phyloP scores from a whole-genome alignment of 176 grass and related monocot species.

The Oryza brachyantha region DNA sequence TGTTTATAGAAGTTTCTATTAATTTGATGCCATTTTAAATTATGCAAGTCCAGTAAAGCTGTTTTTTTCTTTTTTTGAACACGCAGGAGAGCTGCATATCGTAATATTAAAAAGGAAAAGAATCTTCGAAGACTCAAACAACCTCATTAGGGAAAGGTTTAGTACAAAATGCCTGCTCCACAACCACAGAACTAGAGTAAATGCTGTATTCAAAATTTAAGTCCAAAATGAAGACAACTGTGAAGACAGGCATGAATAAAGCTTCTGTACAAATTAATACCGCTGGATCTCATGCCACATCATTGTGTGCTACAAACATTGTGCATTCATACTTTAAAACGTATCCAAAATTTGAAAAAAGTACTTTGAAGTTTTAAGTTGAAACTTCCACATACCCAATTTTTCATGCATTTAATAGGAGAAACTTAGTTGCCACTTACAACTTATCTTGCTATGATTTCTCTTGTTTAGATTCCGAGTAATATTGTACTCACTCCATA shows the following conservation, averaged over 20 bases:
- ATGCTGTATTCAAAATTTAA: too few relatives aligned
- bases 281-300: neutral
- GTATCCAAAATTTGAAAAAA: neutral
- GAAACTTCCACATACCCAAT: neutral
- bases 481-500: neutral
- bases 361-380: neutral
- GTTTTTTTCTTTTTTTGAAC: too few relatives aligned
- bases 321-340: slow-evolving; percentile 4
- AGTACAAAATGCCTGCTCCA: too few relatives aligned
- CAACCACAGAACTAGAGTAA: too few relatives aligned
- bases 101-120: too few relatives aligned
- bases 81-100: too few relatives aligned
- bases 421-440: slow-evolving; percentile 18
- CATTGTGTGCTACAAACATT: slow-evolving; percentile 22
- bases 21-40: neutral
- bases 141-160: too few relatives aligned
- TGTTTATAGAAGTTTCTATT: neutral
- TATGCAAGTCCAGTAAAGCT: neutral
- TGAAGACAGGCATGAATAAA: neutral
- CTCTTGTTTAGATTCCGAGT: neutral
- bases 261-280: neutral
- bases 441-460: slow-evolving; percentile 13
- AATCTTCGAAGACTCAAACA: too few relatives aligned
- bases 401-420: neutral
- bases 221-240: neutral